Conservation (phyloP, 768 basidiomycete genomes). For the Xanthoconium stramineum region DNA sequence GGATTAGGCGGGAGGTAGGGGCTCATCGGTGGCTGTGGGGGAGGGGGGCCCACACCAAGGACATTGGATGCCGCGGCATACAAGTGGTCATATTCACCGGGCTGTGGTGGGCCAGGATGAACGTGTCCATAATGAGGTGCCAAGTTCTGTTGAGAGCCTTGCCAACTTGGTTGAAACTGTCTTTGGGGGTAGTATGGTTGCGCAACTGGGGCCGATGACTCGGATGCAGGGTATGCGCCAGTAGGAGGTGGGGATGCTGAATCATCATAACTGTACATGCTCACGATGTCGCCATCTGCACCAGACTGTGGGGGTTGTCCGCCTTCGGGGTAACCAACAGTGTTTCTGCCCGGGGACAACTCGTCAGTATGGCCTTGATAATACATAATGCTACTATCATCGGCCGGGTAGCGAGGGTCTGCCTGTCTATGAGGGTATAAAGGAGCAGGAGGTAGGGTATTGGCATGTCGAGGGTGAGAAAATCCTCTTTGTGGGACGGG, state of each 20-base stretch:
- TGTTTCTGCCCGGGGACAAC: constrained; percentile 22
- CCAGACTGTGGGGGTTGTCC: constrained; percentile 22
- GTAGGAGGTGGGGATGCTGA: constrained; percentile 23
- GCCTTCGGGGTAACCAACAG: constrained; percentile 26
- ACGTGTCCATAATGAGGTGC: constrained; percentile 18
- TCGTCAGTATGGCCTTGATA: constrained; percentile 12
- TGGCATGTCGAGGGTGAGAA: constrained; percentile 38
- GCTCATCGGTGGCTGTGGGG: constrained; percentile 17
- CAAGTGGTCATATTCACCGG: constrained; percentile 52
- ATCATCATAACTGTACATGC: constrained; percentile 40
- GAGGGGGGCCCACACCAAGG: constrained; percentile 70
- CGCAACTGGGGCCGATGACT: constrained; percentile 16
- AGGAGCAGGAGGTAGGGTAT: constrained; percentile 39
- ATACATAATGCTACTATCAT: constrained; percentile 26
- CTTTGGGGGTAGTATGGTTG: constrained; percentile 17
- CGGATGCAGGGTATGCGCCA: constrained; percentile 30
- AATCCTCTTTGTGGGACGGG: constrained; percentile 29
- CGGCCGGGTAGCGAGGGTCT: constrained; percentile 33
- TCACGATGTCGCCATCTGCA: constrained; percentile 36
- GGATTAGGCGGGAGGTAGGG: constrained; percentile 21
- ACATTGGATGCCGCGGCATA: constrained; percentile 80
- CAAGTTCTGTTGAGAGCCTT: constrained; percentile 25
- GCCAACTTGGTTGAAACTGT: constrained; percentile 27
- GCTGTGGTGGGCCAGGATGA: constrained; percentile 24
- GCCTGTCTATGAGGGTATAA: constrained; percentile 18